Base-by-base conservation (phyloP, 129 eudicot genomes). In the Flaveria bidentis region DNA sequence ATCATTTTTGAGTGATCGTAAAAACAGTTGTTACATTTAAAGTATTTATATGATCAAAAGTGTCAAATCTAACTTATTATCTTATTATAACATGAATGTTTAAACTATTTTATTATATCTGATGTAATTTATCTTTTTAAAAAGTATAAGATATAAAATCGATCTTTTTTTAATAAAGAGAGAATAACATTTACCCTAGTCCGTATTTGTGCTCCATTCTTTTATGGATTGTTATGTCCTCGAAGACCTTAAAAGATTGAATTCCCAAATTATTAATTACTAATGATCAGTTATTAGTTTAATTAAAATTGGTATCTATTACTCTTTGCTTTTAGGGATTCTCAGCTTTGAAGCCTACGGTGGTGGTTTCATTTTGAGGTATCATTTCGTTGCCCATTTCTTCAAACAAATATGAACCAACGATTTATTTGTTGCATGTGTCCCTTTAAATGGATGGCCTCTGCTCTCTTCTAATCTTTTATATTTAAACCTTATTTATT, bases 271-370 rank as follows among this genome's bases (percentile, higher is more conserved):
- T 36, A 14, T 67, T 76, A 33, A 76, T 52, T 23, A 47, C 23
- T 22, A 13, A 49, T 49, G 14, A 49, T 49, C 10, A 45, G 8
- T 36, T 36, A 36, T 36, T 36, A 36, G 1, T 36, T 36, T 36
- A 0, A 33, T 33, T 45, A 45, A 45, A 65, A 17, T 66, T 65
- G 49, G 62, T 64, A 20, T 76, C 7, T 51, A 20, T 49, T 51
- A 15, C 42, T 30, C 73, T 28, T 62, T 62, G 65, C 74, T 67
- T 67, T 77, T 77, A 18, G 45, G 58, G 81, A 77, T 77, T 77
- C 81, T 77, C 15, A 16, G 41, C 28, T 67, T 76, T 76, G 73
- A 42, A 66, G 74, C 74, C 39, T 66, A 41, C 17, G 73, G 66
- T 76, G 73, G 67, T 76, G 56, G 26, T 76, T 75, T 76, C 60